phyloP scores from a whole-genome alignment of 306 rosid species.

The Mimosa bimucronata region DNA sequence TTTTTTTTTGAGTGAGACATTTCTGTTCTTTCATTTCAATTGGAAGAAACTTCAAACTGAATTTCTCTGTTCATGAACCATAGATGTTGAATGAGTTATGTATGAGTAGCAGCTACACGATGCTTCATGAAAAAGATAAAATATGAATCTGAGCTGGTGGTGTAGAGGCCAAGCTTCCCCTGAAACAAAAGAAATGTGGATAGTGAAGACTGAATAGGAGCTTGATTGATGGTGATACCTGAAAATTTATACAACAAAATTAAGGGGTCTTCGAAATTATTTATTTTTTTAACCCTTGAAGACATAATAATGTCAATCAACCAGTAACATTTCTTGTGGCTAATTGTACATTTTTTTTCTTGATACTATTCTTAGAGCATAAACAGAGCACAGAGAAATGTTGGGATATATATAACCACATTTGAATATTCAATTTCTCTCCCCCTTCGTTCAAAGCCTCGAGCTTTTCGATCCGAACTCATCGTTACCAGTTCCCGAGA shows the following conservation, averaged over 20 bases:
- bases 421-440: slow-evolving; percentile 11
- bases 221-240: neutral
- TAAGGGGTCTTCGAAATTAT: neutral
- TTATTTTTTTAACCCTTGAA: neutral
- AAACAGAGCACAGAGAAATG: neutral
- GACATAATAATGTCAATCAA: neutral
- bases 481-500: neutral
- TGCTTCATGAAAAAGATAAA: neutral
- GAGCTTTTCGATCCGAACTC: neutral
- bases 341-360: neutral
- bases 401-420: neutral
- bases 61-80: neutral
- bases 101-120: neutral
- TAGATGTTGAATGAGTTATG: neutral
- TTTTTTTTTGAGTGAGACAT: too few relatives aligned
- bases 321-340: neutral
- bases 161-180: too few relatives aligned
- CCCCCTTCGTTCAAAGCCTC: slow-evolving; percentile 17
- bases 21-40: neutral
- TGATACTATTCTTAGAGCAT: slow-evolving; percentile 14
- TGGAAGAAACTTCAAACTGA: neutral
- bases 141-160: neutral
- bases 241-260: neutral
- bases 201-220: neutral
- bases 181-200: too few relatives aligned